phyloP scores from a whole-genome alignment of 2,329 filamentous ascomycete genomes.

The Ophiocordyceps sinensis region DNA sequence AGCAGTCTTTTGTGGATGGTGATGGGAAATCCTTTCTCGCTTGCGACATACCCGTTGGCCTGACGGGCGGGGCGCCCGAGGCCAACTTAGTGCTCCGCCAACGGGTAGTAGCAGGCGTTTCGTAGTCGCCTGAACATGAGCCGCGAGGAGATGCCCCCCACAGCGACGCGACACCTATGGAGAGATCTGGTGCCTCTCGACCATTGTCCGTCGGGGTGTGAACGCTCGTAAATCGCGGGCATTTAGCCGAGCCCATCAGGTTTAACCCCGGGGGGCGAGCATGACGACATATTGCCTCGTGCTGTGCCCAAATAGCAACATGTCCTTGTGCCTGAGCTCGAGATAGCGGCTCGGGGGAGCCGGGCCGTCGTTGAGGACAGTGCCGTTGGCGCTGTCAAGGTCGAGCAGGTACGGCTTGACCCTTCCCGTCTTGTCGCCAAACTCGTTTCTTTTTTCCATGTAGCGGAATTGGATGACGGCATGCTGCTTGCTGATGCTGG shows the following conservation, averaged over 20 bases:
- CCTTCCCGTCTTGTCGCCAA: conserved; percentile 64
- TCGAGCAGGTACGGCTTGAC: conserved; percentile 87
- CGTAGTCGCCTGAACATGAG: too few relatives aligned
- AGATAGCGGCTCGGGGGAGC: conserved; percentile 67
- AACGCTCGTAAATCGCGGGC: background rate
- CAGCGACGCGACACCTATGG: too few relatives aligned
- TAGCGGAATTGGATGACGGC: conserved; percentile 89
- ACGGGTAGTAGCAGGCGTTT: too few relatives aligned
- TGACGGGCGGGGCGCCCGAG: too few relatives aligned
- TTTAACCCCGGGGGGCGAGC: conserved; percentile 42
- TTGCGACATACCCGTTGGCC: too few relatives aligned
- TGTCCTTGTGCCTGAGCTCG: conserved; percentile 77
- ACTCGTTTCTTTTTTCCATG: conserved; percentile 71
- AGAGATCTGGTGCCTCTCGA: too few relatives aligned
- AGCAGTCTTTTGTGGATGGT: background rate
- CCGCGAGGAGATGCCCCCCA: too few relatives aligned
- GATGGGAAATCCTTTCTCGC: background rate
- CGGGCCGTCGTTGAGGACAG: conserved; percentile 60
- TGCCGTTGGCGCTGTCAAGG: conserved; percentile 86
- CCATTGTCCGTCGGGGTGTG: background rate
- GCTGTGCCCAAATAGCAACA: conserved; percentile 77
- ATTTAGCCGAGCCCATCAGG: background rate
- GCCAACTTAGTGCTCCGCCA: too few relatives aligned
- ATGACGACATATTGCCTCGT: conserved; percentile 93
- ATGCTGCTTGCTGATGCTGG: conserved; percentile 89